Conservation (phyloP, 225 moss, liverwort and hornwort genomes). For the Asterella californica region DNA sequence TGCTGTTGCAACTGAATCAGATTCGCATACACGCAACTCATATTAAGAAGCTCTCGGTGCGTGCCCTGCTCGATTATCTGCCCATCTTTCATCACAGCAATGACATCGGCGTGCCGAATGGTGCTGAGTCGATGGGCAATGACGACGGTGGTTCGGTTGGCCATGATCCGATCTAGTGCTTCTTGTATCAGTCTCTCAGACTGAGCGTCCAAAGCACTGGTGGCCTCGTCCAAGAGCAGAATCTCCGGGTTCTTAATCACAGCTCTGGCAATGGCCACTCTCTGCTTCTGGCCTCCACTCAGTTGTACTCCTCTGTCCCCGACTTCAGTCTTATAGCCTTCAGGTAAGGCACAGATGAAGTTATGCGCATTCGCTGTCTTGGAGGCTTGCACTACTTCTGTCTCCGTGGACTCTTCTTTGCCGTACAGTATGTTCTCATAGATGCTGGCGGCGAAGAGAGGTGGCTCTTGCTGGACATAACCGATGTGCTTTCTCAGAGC, state of each 20-base stretch:
- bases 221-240: slow-evolving; percentile 45
- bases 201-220: slow-evolving; percentile 47
- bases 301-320: slow-evolving; percentile 46
- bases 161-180: slow-evolving; percentile 42
- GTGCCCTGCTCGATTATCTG: slow-evolving; percentile 41
- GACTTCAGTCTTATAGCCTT: slow-evolving; percentile 38
- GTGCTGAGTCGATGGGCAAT: slow-evolving; percentile 43
- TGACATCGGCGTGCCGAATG: slow-evolving; percentile 39
- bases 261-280: slow-evolving; percentile 48
- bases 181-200: slow-evolving; percentile 48
- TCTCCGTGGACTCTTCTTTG: slow-evolving; percentile 38
- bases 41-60: slow-evolving; percentile 7
- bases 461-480: slow-evolving; percentile 46
- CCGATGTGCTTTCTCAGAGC: slow-evolving; percentile 40
- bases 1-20: slow-evolving; percentile 11
- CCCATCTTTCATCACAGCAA: slow-evolving; percentile 48
- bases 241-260: slow-evolving; percentile 43
- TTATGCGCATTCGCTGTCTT: slow-evolving; percentile 45
- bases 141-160: slow-evolving; percentile 40
- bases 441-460: slow-evolving; percentile 45
- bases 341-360: slow-evolving; percentile 38
- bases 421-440: slow-evolving; percentile 45
- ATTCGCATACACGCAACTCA: slow-evolving; percentile 7
- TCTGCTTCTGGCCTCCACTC: slow-evolving; percentile 47
- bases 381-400: slow-evolving; percentile 38